Percentiles rank a stretch among this genome's conserved stretches.
These are phyloP conservation scores for Gracilaria gracilis DNA, from an alignment of 23 red algal species.

Conservation along the genomic window DNA sequence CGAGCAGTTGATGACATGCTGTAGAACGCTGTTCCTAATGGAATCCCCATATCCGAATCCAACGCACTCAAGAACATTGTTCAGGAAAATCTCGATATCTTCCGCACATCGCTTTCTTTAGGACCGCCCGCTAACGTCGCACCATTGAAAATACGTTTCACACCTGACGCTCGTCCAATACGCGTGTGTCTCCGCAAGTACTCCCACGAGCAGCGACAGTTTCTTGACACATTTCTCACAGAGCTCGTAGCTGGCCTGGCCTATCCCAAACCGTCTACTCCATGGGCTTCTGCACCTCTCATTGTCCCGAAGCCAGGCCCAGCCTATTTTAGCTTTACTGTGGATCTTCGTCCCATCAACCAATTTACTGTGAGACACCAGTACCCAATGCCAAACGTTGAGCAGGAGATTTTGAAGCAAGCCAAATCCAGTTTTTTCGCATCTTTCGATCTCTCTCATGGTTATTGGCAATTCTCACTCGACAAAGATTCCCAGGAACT, in stretches of 20 bases:
- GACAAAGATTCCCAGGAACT: too few relatives aligned
- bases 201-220: conserved; percentile 5
- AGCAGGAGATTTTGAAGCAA: background rate
- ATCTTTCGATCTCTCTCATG: background rate
- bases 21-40: conserved; percentile 4
- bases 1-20: conserved; percentile 7
- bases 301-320: conserved; percentile 6
- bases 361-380: too few relatives aligned
- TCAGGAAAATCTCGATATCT: background rate
- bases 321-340: background rate
- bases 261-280: background rate
- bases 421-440: background rate
- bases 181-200: background rate
- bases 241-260: background rate
- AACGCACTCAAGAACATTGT: conserved; percentile 13
- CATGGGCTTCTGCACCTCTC: conserved; percentile 5
- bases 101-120: background rate
- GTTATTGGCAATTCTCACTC: too few relatives aligned
- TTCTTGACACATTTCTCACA: background rate
- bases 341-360: too few relatives aligned
- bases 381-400: conserved; percentile 7
- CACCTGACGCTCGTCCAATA: background rate
- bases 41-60: background rate
- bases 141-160: background rate
- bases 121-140: background rate